Evolutionary conservation across 345 rosid species (phyloP).

Genomic region (Murraya paniculata): DNA sequence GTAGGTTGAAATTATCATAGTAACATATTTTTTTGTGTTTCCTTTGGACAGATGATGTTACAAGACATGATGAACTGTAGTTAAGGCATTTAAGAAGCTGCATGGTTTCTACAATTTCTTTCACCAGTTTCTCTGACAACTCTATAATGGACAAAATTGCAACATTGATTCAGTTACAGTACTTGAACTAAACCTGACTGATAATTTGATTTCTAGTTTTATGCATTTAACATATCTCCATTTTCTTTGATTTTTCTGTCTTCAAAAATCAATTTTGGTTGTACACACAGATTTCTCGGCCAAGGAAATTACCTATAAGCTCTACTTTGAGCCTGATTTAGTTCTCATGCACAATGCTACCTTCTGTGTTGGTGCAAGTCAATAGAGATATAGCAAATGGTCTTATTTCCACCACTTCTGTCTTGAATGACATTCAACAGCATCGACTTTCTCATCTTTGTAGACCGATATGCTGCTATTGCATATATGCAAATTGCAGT

Average conservation of each 20-base stretch:
- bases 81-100: slow-evolving; percentile 7
- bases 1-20: not conserved
- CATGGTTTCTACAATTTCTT: slow-evolving; percentile 1
- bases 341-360: no score
- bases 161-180: not conserved
- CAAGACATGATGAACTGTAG: slow-evolving; percentile 53
- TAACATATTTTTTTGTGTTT: not conserved
- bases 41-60: slow-evolving; percentile 30
- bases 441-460: not conserved
- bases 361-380: not conserved
- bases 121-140: not conserved
- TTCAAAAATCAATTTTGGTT: not conserved
- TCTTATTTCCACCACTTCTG: not conserved
- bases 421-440: not conserved
- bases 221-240: not conserved
- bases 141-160: not conserved
- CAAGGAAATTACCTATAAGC: not conserved
- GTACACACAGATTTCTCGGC: not conserved
- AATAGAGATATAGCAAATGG: not conserved
- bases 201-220: not conserved
- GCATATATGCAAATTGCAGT: not conserved
- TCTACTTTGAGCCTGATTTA: not conserved
- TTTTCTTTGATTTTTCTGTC: not conserved
- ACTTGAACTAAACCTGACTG: not conserved
- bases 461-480: not conserved